Base-by-base conservation (phyloP, 441 rosid species). In the Pelargonium citronellum region DNA sequence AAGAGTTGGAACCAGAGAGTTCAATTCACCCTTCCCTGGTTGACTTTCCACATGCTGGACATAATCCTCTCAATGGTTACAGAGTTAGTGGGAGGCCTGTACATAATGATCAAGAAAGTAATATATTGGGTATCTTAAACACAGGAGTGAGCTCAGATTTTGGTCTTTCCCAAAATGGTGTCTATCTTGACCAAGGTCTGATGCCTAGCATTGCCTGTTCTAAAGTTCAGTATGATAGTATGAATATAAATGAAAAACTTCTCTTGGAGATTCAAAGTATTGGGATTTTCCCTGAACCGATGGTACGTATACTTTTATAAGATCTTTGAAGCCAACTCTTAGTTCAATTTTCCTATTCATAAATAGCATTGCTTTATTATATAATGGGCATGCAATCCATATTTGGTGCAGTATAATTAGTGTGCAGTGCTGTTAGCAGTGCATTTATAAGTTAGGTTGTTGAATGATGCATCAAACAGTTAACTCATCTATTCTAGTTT, bases 251-350 rank as follows among this genome's bases (percentile, higher is more conserved):
- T 78, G 91, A 92, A 74, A 95, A 83, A 80, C 85, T 95, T 69
- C 75, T 69, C 76, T 69, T 89, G 86, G 99, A 95, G 80, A 75
- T 91, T 74, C 89, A 87, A 69, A 92, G 94, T 75, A 73, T 95
- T 74, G 97, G 96, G 68, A 85, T 91, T 79, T 87, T 84, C 80
- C 84, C 87, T 74, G 92, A 90, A 64, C 80, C 82, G 61, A 55
- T 15, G 61, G 17, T 55, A 20, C 9, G 22, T 55, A 55, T 17
- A 15, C 22, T 55, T 20, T 6, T 15, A 55, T 55, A 55, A 55
- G 61, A 55, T 55, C 61, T 55, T 15, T 6, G 24, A 17, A 15
- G 61, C 61, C 7, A 16, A 55, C 17, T 55, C 61, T 15, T 19
- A 1, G 17, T 55, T 55, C 16, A 51, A 5, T n/a, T n/a, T 51